These are phyloP conservation scores for Trichophyton mentagrophytes DNA, from an alignment of 2,329 filamentous ascomycete species.

Conservation along the genomic window DNA sequence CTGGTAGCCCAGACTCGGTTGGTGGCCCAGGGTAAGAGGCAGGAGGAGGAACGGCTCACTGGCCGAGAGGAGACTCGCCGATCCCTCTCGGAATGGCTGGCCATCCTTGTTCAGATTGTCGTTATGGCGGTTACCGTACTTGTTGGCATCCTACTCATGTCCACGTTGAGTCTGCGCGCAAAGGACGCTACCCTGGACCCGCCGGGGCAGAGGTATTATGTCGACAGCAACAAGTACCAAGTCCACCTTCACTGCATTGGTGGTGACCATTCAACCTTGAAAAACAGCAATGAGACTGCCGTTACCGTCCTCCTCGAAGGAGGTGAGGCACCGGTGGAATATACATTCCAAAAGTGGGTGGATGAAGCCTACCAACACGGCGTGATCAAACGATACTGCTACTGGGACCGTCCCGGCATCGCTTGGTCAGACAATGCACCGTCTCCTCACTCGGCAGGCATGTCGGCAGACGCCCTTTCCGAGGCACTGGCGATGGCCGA, in stretches of 20 bases:
- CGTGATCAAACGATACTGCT: conserved; percentile 80
- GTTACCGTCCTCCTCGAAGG: conserved; percentile 79
- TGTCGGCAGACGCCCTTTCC: conserved; percentile 77
- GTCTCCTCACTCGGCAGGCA: conserved; percentile 82
- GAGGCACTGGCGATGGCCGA: conserved; percentile 70
- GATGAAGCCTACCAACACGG: conserved; percentile 64
- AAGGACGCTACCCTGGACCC: conserved; percentile 62
- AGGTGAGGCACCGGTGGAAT: conserved; percentile 65
- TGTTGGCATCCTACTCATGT: conserved; percentile 61
- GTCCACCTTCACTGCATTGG: conserved; percentile 78
- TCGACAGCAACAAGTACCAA: conserved; percentile 73
- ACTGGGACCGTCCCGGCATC: conserved; percentile 82
- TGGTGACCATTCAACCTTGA: conserved; percentile 41
- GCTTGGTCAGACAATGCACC: conserved; percentile 86
- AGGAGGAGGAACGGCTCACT: conserved; percentile 86
- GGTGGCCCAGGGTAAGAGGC: conserved; percentile 80
- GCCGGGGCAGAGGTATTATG: conserved; percentile 63
- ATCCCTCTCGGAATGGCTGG: conserved; percentile 70
- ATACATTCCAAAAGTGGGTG: conserved; percentile 67
- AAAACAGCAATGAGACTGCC: conserved; percentile 33
- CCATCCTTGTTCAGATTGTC: conserved; percentile 62
- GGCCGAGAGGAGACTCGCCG: conserved; percentile 76
- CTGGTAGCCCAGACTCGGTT: conserved; percentile 65
- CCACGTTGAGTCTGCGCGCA: conserved; percentile 65
- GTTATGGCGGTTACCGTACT: conserved; percentile 56